Evolutionary conservation across 2,329 filamentous ascomycete genomes (phyloP).

Genomic region (Iodosphaeria phyllophila): DNA sequence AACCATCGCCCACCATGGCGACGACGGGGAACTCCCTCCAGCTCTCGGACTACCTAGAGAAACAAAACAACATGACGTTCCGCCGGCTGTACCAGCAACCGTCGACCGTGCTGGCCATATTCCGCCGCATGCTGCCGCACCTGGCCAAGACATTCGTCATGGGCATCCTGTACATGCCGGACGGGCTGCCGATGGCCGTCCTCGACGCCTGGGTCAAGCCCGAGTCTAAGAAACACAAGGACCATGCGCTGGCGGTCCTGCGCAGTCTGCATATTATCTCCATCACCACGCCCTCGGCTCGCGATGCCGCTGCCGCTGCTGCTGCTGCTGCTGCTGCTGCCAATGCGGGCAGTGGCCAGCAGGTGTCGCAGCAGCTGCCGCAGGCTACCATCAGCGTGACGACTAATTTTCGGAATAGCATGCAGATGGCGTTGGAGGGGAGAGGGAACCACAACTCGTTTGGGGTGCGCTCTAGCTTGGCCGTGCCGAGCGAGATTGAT

Average conservation of each 20-base stretch:
- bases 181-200: constrained; percentile 59
- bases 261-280: constrained; percentile 73
- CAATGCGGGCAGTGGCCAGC: too few relatives aligned
- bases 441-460: constrained; percentile 76
- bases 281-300: constrained; percentile 38
- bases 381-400: constrained; percentile 63
- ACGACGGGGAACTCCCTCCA: constrained; percentile 24
- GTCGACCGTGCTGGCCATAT: constrained; percentile 86
- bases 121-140: constrained; percentile 89
- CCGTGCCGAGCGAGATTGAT: constrained; percentile 43
- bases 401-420: constrained; percentile 62
- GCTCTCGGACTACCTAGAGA: constrained; percentile 81
- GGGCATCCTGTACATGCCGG: constrained; percentile 79
- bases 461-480: constrained; percentile 59
- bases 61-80: constrained; percentile 76
- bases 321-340: too few relatives aligned
- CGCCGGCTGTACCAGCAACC: constrained; percentile 88
- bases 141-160: constrained; percentile 92
- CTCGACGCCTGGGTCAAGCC: constrained; percentile 76
- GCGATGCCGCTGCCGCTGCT: too few relatives aligned
- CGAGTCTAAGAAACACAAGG: constrained; percentile 46
- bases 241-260: constrained; percentile 67
- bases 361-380: too few relatives aligned
- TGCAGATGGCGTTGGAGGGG: constrained; percentile 75
- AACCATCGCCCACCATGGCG: constrained; percentile 9